Percentiles rank a stretch among this genome's conserved stretches.
Evolutionary conservation across 192 early-diverging fungal species (phyloP).

Genomic region (Gigaspora rosea): DNA sequence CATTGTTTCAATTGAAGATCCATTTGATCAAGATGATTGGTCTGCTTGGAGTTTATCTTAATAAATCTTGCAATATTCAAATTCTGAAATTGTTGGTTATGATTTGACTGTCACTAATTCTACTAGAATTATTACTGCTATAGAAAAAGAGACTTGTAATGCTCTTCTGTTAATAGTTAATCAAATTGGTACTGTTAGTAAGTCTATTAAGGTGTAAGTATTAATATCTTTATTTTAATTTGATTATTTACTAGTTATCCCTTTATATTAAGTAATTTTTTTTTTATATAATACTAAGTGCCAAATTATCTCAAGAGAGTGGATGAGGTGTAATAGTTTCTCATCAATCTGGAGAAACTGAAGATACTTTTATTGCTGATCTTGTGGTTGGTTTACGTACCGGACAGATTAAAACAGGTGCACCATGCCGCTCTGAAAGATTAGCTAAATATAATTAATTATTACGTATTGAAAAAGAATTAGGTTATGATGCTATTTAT

Average conservation of each 20-base stretch:
- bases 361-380: constrained; percentile 94
- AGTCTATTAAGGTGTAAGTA: too few relatives aligned
- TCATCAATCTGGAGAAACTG: constrained; percentile 98
- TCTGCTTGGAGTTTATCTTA: too few relatives aligned
- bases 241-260: neutral
- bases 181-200: too few relatives aligned
- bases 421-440: too few relatives aligned
- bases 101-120: constrained; percentile 99
- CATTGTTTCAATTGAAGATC: too few relatives aligned
- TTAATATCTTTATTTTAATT: too few relatives aligned
- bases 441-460: constrained; percentile 99
- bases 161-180: constrained; percentile 98
- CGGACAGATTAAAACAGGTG: too few relatives aligned
- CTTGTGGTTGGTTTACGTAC: constrained; percentile 94
- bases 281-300: constrained; percentile 37
- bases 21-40: too few relatives aligned
- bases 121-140: constrained; percentile 80
- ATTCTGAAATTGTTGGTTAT: constrained; percentile 95
- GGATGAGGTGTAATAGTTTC: constrained; percentile 99
- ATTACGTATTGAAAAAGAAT: constrained; percentile 96
- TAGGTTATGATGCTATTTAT: constrained; percentile 89
- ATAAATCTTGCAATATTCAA: too few relatives aligned
- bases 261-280: neutral
- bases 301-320: constrained; percentile 61
- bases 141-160: constrained; percentile 94